Evolutionary conservation across 2,329 filamentous ascomycete genomes (phyloP).

Genomic region (Nemania serpens): DNA sequence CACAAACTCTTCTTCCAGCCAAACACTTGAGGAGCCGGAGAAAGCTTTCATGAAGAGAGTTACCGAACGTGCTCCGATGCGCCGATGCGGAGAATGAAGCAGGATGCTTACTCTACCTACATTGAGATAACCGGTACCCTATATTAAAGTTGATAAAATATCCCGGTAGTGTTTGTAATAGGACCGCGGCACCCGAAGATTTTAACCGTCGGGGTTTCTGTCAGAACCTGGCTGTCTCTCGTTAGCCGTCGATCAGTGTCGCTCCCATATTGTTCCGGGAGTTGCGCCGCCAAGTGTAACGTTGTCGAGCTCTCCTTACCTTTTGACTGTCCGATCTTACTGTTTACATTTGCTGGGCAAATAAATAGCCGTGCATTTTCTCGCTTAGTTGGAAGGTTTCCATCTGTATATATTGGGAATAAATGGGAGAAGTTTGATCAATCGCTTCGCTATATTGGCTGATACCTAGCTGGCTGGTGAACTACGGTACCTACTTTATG

Average conservation of each 20-base stretch:
- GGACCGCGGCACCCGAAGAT: conserved; percentile 1
- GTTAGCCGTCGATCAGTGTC: background rate
- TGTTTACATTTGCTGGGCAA: no score
- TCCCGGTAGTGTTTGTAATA: conserved; percentile 1
- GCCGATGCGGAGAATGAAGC: background rate
- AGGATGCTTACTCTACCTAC: conserved; percentile 18
- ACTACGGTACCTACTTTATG: no score
- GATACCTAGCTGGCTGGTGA: no score
- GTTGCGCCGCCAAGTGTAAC: background rate
- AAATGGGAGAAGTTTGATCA: no score
- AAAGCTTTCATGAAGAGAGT: background rate
- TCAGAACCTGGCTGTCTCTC: no score
- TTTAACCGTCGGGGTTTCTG: conserved; percentile 16
- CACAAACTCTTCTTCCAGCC: background rate
- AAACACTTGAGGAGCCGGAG: background rate
- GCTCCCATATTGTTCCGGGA: conserved; percentile 3
- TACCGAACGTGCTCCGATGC: background rate
- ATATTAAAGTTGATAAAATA: background rate
- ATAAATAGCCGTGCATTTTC: no score
- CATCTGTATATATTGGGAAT: no score
- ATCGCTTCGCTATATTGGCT: no score
- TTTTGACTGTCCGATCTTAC: no score
- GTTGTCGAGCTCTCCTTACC: no score
- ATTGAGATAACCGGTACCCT: background rate
- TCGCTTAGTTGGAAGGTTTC: no score